phyloP scores from a whole-genome alignment of 345 rosid genomes.

The Eucalyptus curtisii region DNA sequence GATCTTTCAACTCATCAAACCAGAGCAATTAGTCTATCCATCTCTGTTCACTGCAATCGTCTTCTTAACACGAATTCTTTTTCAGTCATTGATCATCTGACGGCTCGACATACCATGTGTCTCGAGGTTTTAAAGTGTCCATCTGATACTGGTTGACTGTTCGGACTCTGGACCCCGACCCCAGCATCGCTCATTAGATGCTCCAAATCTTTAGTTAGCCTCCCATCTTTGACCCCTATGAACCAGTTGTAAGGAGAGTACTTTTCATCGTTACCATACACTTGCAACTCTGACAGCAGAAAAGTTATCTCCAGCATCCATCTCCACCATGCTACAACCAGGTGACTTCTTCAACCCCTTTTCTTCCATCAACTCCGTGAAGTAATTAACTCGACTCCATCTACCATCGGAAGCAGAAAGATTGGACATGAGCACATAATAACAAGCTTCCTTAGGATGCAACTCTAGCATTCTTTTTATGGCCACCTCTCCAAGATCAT shows the following conservation, averaged over 20 bases:
- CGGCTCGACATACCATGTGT: neutral
- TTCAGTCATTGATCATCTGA: neutral
- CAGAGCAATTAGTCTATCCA: neutral
- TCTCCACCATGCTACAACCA: constrained; percentile 42
- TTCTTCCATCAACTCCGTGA: constrained; percentile 64
- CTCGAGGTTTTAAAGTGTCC: neutral
- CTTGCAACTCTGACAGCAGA: constrained; percentile 8
- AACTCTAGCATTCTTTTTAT: constrained; percentile 50
- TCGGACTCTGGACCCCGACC: neutral
- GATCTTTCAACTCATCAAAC: neutral
- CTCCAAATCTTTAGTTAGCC: neutral
- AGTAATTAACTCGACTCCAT: constrained; percentile 57
- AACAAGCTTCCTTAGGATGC: constrained; percentile 62
- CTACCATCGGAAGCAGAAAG: constrained; percentile 78
- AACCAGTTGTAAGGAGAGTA: neutral
- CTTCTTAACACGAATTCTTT: neutral
- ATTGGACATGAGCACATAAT: constrained; percentile 68
- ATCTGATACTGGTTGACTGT: neutral
- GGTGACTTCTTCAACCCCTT: constrained; percentile 47
- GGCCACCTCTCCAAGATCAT: constrained; percentile 70
- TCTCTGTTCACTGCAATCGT: neutral
- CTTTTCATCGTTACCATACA: neutral
- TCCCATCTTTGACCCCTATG: neutral
- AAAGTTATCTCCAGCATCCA: constrained; percentile 8
- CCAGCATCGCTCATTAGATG: neutral